Evolutionary conservation across 352 stramenopile species (phyloP), one percentile per base, ranked within the genome.

Genomic region (Globisporangium uncinulatum): DNA sequence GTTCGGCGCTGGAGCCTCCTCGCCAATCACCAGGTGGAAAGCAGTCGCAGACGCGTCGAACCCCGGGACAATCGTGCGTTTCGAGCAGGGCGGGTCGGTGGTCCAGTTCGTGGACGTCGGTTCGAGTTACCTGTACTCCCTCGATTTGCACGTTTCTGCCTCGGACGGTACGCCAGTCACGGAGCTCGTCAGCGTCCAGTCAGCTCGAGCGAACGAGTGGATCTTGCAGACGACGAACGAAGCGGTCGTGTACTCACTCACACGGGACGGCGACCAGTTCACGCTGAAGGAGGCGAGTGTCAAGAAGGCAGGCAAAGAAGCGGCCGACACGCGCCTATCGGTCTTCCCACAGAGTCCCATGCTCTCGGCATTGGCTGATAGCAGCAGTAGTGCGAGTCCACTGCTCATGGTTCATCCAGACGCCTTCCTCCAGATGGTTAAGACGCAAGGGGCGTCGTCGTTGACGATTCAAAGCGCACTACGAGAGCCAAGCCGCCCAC

Each of bases 71-170:
- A 32, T 87, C 31, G 55, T 83, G 31, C 74, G 79, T 7, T 87
- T 71, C 31, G 58, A 81, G 37, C 76, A 74, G 42, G 72, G 79
- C 37, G 76, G 74, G 8, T 76, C 72, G 7, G 52, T 81, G n/a
- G 61, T 89, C 36, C 79, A 87, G 56, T 37, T 87, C 49, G 59
- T 89, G 19, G 76, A 85, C 42, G 57, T 86, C 34, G 52, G 44
- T 31, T 45, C 44, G 3, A 79, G 61, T 32, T 62, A 54, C 1
- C 72, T 89, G 39, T 74, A 68, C 42, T 83, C 79, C 0, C 53
- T 87, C n/a, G 76, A 89, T 15, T 42, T 87, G 44, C 55, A 51
- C 10, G 62, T 53, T 41, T 24, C 58, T 2, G 51, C 42, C 7
- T 57, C 48, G 1, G 49, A 21, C 1, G 9, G 10, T 7, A 32